Conservation (phyloP, 495 filamentous ascomycete genomes). For the Collariella sp. region DNA sequence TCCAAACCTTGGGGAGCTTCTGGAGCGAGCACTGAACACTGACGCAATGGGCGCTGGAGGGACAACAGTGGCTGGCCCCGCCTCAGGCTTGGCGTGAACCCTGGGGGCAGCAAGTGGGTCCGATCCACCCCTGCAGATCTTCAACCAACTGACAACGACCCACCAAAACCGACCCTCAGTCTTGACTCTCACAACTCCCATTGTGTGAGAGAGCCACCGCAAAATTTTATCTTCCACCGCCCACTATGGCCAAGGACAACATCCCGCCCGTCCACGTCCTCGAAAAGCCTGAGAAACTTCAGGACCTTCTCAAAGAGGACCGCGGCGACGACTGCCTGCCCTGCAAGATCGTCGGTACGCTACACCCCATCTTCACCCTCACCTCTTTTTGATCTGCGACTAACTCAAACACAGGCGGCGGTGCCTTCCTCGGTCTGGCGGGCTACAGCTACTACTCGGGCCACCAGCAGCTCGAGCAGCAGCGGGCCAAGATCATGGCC, state of each 20-base stretch:
- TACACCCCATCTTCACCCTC: not conserved
- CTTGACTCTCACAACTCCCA: not conserved
- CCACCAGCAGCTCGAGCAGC: conserved; percentile 60
- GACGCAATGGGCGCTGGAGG: conserved; percentile 18
- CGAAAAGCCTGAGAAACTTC: conserved; percentile 43
- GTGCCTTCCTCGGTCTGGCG: conserved; percentile 82
- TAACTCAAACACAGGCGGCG: conserved; percentile 44
- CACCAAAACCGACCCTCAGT: not conserved
- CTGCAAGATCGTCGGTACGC: conserved; percentile 58
- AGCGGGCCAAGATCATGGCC: conserved; percentile 58
- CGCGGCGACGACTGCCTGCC: conserved; percentile 59
- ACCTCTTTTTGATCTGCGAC: not conserved
- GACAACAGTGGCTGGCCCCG: not conserved
- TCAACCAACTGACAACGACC: not conserved
- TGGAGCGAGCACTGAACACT: conserved; percentile 19
- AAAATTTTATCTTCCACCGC: not conserved
- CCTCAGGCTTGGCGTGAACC: not conserved
- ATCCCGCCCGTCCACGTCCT: conserved; percentile 34
- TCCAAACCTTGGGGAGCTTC: conserved; percentile 2
- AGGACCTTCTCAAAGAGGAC: conserved; percentile 51
- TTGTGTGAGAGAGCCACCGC: not conserved
- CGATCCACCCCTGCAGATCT: conserved; percentile 5
- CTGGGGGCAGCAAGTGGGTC: not conserved
- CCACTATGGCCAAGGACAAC: conserved; percentile 34
- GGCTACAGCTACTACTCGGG: conserved; percentile 81